Percentiles rank a stretch among this genome's conserved stretches.
Conservation (phyloP, 139 green algal species). For the Zygnema circumcarinatum region DNA sequence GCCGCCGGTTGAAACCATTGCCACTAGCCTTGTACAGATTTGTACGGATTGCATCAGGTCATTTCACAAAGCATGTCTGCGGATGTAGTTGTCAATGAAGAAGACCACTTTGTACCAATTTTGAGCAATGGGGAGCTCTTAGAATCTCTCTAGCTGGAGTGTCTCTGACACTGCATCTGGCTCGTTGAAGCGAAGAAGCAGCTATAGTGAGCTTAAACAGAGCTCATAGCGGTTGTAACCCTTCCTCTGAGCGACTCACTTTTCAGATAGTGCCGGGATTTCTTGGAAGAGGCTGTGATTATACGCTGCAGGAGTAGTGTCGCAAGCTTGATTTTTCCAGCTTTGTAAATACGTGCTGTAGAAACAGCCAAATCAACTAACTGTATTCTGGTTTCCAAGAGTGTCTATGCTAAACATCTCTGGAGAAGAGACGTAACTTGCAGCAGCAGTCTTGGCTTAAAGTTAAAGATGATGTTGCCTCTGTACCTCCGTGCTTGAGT, state of each 20-base stretch:
- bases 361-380: background rate
- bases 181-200: no score
- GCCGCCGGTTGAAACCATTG: background rate
- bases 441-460: no score
- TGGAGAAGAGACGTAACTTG: background rate
- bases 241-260: no score
- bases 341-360: background rate
- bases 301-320: background rate
- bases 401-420: background rate
- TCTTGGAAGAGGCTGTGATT: background rate
- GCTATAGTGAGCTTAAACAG: no score
- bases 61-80: background rate
- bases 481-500: background rate
- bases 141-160: background rate
- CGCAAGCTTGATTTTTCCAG: background rate
- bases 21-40: background rate
- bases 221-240: no score
- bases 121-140: no score
- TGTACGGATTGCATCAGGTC: background rate
- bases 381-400: background rate
- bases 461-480: no score
- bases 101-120: no score
- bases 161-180: no score
- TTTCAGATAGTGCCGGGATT: no score
- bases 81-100: background rate